Evolutionary conservation across 208 protist species (phyloP), one percentile per base, ranked within the genome.

Genomic region (Trichomonas vaginalis): DNA sequence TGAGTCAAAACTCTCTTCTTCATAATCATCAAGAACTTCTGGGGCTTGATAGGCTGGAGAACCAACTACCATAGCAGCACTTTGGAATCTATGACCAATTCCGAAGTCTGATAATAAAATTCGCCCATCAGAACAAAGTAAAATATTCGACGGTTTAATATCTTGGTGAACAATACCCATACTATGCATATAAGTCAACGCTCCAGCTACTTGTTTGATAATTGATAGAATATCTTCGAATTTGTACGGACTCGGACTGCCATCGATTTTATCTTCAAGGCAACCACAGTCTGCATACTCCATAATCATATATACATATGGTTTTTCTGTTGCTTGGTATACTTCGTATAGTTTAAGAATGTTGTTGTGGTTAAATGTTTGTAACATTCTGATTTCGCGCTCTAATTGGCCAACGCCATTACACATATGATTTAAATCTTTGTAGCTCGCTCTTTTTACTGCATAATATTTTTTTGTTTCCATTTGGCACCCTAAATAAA

Each of bases 121-220:
- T 92, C 46, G 48, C 56, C 86, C 86, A 51, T 48, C 17, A 40
- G 86, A 92, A 8, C 14, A 48, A 6, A 92, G 17, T 45, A 92
- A 51, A 92, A 92, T 51, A 92, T 92, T 92, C 10, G 45, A 42
- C 6, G 86, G 86, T 42, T 92, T 92, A 92, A 92, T 92, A 51
- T 92, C 86, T 39, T 92, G 86, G 27, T 92, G 86, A 35, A 92
- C 86, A 32, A 56, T 48, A 35, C 86, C 86, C 45, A 56, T 51
- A 8, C 40, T 48, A 51, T 92, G 86, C 17, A 92, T 92, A 15
- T 92, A 92, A 39, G 40, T 32, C 0, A 92, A 32, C 21, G 86
- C 86, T 3, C 45, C 27, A 39, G 86, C 23, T 3, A 92, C 45
- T 39, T 92, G 86, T 39, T 92, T 92, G 8, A 92, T 92, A 39